Evolutionary conservation across 129 eudicot species (phyloP).

Genomic region (Centaurea solstitialis): DNA sequence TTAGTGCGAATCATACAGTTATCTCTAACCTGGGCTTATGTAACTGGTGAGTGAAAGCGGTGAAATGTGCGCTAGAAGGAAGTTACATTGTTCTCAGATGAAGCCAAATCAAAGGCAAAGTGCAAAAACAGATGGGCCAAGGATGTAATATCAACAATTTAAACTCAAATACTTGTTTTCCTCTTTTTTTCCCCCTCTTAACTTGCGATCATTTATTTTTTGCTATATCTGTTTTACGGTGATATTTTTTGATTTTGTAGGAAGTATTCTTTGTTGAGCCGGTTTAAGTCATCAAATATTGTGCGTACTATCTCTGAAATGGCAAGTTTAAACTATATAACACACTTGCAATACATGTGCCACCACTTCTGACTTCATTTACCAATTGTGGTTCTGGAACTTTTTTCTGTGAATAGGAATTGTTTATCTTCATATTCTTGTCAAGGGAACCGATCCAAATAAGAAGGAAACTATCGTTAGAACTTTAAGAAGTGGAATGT

Average conservation of each 20-base stretch:
- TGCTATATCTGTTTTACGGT: background rate
- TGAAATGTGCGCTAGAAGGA: constrained; percentile 99
- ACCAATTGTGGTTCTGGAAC: background rate
- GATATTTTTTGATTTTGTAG: constrained; percentile 41
- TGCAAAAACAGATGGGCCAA: constrained; percentile 88
- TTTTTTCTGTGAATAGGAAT: background rate
- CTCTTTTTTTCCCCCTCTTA: too few species aligned
- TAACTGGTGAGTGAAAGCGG: constrained; percentile 79
- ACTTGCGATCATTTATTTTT: background rate
- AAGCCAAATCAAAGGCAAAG: constrained; percentile 92
- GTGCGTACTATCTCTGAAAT: constrained; percentile 88
- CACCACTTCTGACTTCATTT: background rate
- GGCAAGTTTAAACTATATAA: constrained; percentile 42
- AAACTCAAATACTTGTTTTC: constrained; percentile 2
- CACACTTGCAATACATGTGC: background rate
- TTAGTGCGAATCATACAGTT: constrained; percentile 16
- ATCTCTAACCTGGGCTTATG: constrained; percentile 16
- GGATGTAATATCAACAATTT: constrained; percentile 44
- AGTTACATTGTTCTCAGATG: constrained; percentile 90
- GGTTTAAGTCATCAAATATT: constrained; percentile 87
- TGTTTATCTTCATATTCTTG: background rate
- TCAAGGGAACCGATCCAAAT: too few species aligned
- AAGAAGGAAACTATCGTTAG: background rate
- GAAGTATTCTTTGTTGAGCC: constrained; percentile 86
- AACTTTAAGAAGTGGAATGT: background rate